Percentiles rank a stretch among this genome's conserved stretches.
Conservation (phyloP, 176 grass and related monocot genomes). For the Alloteropsis semialata region DNA sequence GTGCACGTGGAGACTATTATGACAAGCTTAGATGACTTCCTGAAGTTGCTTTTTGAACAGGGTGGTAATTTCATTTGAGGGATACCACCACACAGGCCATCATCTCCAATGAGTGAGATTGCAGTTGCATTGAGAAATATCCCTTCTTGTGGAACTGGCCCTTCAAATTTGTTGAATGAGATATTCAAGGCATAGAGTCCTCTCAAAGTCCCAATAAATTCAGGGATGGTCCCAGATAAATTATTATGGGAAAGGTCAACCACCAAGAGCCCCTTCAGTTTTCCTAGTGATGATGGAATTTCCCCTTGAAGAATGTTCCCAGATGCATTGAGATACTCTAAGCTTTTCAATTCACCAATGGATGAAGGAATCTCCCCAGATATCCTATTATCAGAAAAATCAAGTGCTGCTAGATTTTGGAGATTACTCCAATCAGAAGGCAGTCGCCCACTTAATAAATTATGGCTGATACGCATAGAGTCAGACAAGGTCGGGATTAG, state of each 20-base stretch:
- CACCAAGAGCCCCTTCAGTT: slow-evolving; percentile 27
- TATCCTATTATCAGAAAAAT: slow-evolving; percentile 39
- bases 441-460: slow-evolving; percentile 41
- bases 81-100: slow-evolving; percentile 29
- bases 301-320: slow-evolving; percentile 36
- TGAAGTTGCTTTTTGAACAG: background rate
- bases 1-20: background rate
- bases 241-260: slow-evolving; percentile 39
- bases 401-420: slow-evolving; percentile 3
- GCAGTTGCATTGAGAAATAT: slow-evolving; percentile 37
- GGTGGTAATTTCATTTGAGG: slow-evolving; percentile 4
- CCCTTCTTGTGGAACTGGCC: slow-evolving; percentile 41
- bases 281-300: slow-evolving; percentile 22
- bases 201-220: slow-evolving; percentile 19
- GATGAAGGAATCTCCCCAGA: slow-evolving; percentile 48
- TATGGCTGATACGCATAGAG: slow-evolving; percentile 34
- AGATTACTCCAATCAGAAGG: slow-evolving; percentile 26
- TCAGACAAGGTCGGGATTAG: slow-evolving; percentile 17
- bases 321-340: slow-evolving; percentile 26
- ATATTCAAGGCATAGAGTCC: slow-evolving; percentile 32
- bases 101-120: slow-evolving; percentile 1
- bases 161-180: slow-evolving; percentile 56
- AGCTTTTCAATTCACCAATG: slow-evolving; percentile 31
- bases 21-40: background rate
- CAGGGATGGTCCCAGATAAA: slow-evolving; percentile 37